Evolutionary conservation across 2,329 filamentous ascomycete species (phyloP).

Genomic region (Lasiodiplodia sp.): DNA sequence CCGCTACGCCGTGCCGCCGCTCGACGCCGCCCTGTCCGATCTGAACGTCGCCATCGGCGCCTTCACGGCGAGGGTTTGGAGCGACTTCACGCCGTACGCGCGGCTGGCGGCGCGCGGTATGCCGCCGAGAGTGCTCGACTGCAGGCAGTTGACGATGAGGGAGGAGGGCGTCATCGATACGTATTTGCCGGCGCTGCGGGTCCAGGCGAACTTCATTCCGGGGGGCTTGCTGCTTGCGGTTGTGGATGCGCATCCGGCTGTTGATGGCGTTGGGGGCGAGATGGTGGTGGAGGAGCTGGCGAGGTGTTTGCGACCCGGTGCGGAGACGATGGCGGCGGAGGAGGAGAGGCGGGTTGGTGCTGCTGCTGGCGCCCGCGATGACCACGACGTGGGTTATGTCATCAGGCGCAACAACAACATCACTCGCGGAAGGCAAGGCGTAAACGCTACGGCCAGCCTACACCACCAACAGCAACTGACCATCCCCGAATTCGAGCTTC

Average conservation of each 20-base stretch:
- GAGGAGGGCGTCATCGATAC: too few relatives aligned
- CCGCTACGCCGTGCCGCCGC: background rate
- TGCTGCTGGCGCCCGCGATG: too few relatives aligned
- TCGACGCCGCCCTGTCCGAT: background rate
- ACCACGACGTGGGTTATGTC: background rate
- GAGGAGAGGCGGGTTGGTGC: background rate
- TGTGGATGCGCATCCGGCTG: background rate
- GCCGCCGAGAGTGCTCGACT: background rate
- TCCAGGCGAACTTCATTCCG: constrained; percentile 10
- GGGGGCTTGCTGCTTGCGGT: constrained; percentile 7
- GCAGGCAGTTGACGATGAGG: background rate
- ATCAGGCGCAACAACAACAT: background rate
- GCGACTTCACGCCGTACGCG: rapidly evolving
- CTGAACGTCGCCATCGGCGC: too few relatives aligned
- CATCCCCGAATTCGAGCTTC: background rate
- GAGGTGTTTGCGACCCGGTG: background rate
- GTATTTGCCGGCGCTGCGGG: background rate
- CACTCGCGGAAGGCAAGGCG: too few relatives aligned
- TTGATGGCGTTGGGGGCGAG: background rate
- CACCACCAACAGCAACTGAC: too few relatives aligned
- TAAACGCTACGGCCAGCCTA: too few relatives aligned
- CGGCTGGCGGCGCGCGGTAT: background rate
- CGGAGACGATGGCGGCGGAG: background rate
- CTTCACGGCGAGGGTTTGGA: background rate
- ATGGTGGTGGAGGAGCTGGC: background rate